A percentile compares a stretch with the other conserved stretches of the same genome.
Evolutionary conservation across 2,329 filamentous ascomycete genomes (phyloP).

Genomic region (Polytolypa hystricis): DNA sequence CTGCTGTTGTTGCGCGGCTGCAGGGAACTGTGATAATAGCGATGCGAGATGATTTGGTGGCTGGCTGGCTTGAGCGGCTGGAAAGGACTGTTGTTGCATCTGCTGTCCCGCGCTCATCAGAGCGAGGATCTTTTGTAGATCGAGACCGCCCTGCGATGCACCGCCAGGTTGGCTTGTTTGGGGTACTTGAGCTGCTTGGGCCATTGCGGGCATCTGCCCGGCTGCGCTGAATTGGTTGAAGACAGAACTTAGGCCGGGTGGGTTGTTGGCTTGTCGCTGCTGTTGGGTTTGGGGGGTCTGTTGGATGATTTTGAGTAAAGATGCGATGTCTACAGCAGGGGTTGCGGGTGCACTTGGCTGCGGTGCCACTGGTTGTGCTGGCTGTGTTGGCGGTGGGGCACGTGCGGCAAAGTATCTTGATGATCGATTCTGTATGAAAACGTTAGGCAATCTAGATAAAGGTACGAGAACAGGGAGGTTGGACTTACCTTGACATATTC

Average conservation of each 20-base stretch:
- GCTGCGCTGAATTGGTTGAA: conserved; percentile 30
- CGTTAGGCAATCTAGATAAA: background rate
- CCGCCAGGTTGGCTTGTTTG: conserved; percentile 20
- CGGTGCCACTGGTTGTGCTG: conserved; percentile 15
- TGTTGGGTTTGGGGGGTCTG: conserved; percentile 22
- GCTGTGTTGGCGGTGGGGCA: conserved; percentile 21
- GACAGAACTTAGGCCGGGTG: conserved; percentile 24
- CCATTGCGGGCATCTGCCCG: conserved; percentile 15
- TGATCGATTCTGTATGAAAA: conserved; percentile 25
- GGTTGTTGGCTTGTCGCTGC: conserved; percentile 17
- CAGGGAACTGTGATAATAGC: conserved; percentile 17
- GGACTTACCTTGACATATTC: conserved; percentile 30
- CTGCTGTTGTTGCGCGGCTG: conserved; percentile 22
- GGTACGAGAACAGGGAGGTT: background rate
- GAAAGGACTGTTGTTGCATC: conserved; percentile 21
- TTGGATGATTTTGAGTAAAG: conserved; percentile 31
- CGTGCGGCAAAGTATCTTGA: conserved; percentile 29
- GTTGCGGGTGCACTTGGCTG: conserved; percentile 11
- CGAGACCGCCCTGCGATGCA: conserved; percentile 17
- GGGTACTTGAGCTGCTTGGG: conserved; percentile 15
- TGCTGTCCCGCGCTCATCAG: conserved; percentile 29
- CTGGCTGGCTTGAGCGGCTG: conserved; percentile 9
- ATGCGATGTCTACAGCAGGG: conserved; percentile 28
- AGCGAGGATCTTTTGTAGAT: conserved; percentile 30
- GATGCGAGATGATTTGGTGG: conserved; percentile 11